Base-by-base conservation (phyloP, 345 rosid species). In the Cochlearia excelsa region DNA sequence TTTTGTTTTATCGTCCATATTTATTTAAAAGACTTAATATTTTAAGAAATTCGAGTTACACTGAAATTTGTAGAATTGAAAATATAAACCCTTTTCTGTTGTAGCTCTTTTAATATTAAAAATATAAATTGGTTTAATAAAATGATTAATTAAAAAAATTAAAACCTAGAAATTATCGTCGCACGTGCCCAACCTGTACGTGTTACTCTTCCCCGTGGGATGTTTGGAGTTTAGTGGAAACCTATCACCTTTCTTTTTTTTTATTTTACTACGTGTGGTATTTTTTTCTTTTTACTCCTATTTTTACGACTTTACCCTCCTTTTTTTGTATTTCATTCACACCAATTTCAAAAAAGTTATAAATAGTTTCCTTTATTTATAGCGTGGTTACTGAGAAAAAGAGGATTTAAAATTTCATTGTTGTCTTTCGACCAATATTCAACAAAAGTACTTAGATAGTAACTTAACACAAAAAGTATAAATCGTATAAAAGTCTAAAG, bases 111-210 rank as follows among this genome's bases (percentile, higher is more conserved):
- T 16, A 16, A 16, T 16, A 16, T 16, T 16, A 16, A 16, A 16
- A 16, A 16, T 16, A 16, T 16, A 16, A 0, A 16, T 16, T 16
- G 0, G 23, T 16, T 16, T 16, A 16, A 16, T 16, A 16, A 51
- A 67, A 55, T 23, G 45, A 55, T 54, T 46, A 61, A 69, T 69
- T 35, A 55, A n/a, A 57, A 57, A 30, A 39, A 44, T 30, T 28
- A 46, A 61, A 45, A 51, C 69, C 5, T 70, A 57, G 69, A 57
- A 31, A 57, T 63, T 56, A 70, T 41, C 69, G 69, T 70, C 69
- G 39, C 69, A 70, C 69, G 74, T 70, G 74, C 56, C 59, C 65
- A 43, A 63, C 54, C 54, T 70, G 59, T 70, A 63, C 59, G 69
- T 64, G 63, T 63, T 55, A 63, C 68, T 51, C 63, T 63, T 63